Base-by-base conservation (phyloP, 2,329 filamentous ascomycete species). In the Capronia epimyces region DNA sequence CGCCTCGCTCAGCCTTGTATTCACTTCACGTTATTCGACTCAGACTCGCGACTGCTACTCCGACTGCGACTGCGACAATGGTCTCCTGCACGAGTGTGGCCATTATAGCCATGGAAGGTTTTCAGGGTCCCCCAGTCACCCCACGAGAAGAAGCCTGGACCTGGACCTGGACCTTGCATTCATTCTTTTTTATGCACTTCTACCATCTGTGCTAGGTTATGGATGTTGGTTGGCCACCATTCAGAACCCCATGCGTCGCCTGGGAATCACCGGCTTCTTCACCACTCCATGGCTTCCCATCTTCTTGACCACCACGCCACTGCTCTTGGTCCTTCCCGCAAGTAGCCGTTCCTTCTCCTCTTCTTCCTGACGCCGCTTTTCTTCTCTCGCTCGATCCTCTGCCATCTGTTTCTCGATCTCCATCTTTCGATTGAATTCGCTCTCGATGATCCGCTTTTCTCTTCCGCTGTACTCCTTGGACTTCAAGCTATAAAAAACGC, bases 401-500 rank as follows among this genome's bases (percentile, higher is more conserved):
- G 86, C 89, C 86, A 96, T 96, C 70, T 95, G 82, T 2, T 86
- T 78, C 71, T 96, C 90, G 56, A 96, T 90, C 69, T 96, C 90
- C 78, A 95, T 89, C 68, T 87, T 89, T 45, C 82, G 78, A 65
- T 95, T 96, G 67, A 95, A 95, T 67, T 96, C 91, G 13, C 83
- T 84, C 71, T 97, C 91, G 0, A 86, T 91, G 42, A 95, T 81
- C 47, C 87, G 80, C 70, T 89, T 91, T 63, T 95, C 87, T 21
- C 87, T 78, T 10, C 84, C 82, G 12, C 87, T 95, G 66, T 95
- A 98, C 1, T 91, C 93, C 70, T 98, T 98, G 71, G 97, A 91
- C 71, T 95, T 96, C 65, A 98, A 80, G 1, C 86, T 93, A 69
- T 97, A 98, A 69, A 98, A 98, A 0, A 98, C 93, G 1, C 90